Evolutionary conservation across 208 protist genomes (phyloP).

Genomic region (Leishmania major): DNA sequence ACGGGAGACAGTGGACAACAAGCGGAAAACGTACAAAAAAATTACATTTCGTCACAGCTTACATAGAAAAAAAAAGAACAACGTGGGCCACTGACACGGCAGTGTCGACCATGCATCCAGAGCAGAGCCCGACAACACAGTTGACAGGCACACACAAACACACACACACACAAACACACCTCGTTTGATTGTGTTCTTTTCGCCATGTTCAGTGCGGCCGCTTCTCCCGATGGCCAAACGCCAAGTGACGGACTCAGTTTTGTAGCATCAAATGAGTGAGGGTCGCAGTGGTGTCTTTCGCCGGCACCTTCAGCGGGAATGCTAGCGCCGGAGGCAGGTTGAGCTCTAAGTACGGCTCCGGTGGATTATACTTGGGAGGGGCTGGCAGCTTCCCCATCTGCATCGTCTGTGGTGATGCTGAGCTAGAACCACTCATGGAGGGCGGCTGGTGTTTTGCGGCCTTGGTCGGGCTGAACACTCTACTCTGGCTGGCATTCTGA

Average conservation of each 20-base stretch:
- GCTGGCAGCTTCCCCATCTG: conserved; percentile 37
- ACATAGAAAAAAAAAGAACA: conserved; percentile 7
- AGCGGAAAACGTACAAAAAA: not conserved
- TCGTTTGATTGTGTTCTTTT: not conserved
- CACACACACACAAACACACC: not conserved
- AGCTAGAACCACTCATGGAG: conserved; percentile 21
- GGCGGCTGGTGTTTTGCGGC: conserved; percentile 35
- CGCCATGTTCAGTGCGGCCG: not conserved
- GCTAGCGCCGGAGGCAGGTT: conserved; percentile 85
- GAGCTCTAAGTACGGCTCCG: conserved; percentile 86
- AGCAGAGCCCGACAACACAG: not conserved
- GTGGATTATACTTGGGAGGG: conserved; percentile 80
- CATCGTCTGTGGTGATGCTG: conserved; percentile 28
- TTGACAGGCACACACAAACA: not conserved
- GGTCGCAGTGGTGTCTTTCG: conserved; percentile 49
- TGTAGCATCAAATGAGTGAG: conserved; percentile 65
- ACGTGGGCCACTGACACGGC: not conserved
- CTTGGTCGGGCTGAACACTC: conserved; percentile 25
- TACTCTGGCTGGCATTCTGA: conserved; percentile 15
- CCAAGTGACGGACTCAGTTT: conserved; percentile 28
- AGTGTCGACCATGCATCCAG: not conserved
- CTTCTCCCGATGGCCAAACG: not conserved
- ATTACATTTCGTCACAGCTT: conserved; percentile 4
- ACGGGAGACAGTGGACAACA: not conserved
- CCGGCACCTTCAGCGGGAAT: conserved; percentile 59